Evolutionary conservation across 345 rosid genomes (phyloP).

Genomic region (Carallia brachiata): DNA sequence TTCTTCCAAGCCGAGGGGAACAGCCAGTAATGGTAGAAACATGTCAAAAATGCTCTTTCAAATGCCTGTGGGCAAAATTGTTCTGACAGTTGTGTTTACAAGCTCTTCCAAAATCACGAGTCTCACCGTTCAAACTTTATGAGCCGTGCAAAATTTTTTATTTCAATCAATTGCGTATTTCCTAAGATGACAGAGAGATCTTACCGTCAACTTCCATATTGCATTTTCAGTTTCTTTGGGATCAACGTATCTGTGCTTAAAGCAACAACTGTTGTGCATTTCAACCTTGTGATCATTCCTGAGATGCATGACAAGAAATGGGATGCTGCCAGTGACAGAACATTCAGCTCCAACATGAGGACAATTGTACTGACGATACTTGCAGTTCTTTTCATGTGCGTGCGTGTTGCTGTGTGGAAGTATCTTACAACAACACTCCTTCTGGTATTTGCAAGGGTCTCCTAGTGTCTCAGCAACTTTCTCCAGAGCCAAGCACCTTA

Average conservation of each 20-base stretch:
- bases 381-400: slow-evolving; percentile 75
- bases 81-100: too few relatives aligned
- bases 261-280: slow-evolving; percentile 82
- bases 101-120: too few relatives aligned
- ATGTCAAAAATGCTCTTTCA: not conserved
- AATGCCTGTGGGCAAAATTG: too few relatives aligned
- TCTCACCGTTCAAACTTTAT: too few relatives aligned
- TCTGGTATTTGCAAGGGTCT: slow-evolving; percentile 75
- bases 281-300: slow-evolving; percentile 89
- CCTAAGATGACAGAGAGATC: slow-evolving; percentile 10
- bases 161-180: not conserved
- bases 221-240: slow-evolving; percentile 92
- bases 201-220: slow-evolving; percentile 96
- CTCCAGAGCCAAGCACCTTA: slow-evolving; percentile 86
- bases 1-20: too few relatives aligned
- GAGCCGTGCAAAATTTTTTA: too few relatives aligned
- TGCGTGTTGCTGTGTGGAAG: slow-evolving; percentile 79
- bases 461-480: slow-evolving; percentile 81
- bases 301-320: slow-evolving; percentile 64
- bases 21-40: not conserved
- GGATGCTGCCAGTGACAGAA: slow-evolving; percentile 73
- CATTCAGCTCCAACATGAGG: slow-evolving; percentile 93
- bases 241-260: slow-evolving; percentile 85
- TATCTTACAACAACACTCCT: slow-evolving; percentile 67
- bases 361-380: slow-evolving; percentile 68